A percentile compares a stretch with the other conserved stretches of the same genome.
These are phyloP conservation scores for Ganoderma resinaceum DNA, from an alignment of 1,284 basidiomycete genomes.

Conservation along the genomic window DNA sequence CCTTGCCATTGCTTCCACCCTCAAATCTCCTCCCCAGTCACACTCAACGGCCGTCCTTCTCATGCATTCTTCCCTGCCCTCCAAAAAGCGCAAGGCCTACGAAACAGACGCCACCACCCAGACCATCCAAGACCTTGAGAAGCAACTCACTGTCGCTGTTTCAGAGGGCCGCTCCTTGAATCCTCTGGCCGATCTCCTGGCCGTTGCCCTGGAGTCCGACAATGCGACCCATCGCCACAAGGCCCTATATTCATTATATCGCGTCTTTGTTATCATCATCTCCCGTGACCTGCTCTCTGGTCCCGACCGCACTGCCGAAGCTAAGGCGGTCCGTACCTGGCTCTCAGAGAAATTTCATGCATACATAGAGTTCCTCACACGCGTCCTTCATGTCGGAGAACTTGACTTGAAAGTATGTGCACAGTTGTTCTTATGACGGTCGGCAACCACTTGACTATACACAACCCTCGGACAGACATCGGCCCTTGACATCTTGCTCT, in stretches of 20 bases:
- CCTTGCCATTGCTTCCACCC: too few relatives aligned
- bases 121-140: conserved; percentile 57
- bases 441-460: conserved; percentile 9
- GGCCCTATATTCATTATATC: conserved; percentile 83
- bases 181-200: conserved; percentile 78
- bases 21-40: background rate
- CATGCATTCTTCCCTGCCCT: conserved; percentile 54
- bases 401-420: conserved; percentile 60
- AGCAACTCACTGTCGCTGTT: conserved; percentile 55
- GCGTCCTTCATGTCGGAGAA: conserved; percentile 79
- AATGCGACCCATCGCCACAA: conserved; percentile 71
- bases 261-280: conserved; percentile 77
- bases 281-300: conserved; percentile 60
- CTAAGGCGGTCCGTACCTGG: conserved; percentile 78
- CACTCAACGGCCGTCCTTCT: background rate
- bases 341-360: conserved; percentile 72
- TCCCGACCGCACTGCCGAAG: conserved; percentile 49
- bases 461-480: conserved; percentile 61
- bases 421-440: background rate
- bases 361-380: conserved; percentile 73
- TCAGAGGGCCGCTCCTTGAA: conserved; percentile 74
- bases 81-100: conserved; percentile 59
- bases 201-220: conserved; percentile 53
- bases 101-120: conserved; percentile 39
- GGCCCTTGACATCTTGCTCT: conserved; percentile 81